These are phyloP conservation scores for Solanum okadae DNA, from an alignment of 257 asterid genomes.

Conservation along the genomic window DNA sequence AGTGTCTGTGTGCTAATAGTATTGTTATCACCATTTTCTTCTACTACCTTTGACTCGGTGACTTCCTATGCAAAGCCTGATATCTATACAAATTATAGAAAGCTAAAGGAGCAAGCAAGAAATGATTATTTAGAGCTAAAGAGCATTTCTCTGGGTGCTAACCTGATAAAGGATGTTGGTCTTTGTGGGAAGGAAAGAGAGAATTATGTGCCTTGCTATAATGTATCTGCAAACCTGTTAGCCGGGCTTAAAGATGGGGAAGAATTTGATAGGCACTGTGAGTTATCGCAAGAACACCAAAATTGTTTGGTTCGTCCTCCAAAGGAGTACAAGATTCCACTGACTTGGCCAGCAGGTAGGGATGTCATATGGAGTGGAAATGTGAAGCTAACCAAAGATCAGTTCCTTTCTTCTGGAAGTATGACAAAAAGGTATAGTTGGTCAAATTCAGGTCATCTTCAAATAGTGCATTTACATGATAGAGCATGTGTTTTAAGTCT, in stretches of 20 bases:
- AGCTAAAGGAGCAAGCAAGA: conserved; percentile 61
- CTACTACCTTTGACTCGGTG: conserved; percentile 40
- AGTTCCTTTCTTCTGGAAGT: conserved; percentile 96
- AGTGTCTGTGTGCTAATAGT: conserved; percentile 47
- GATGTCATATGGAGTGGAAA: conserved; percentile 92
- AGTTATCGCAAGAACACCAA: conserved; percentile 38
- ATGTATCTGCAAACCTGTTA: conserved; percentile 63
- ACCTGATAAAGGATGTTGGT: conserved; percentile 43
- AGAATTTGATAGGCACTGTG: conserved; percentile 92
- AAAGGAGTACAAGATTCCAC: conserved; percentile 82
- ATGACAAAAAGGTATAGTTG: conserved; percentile 85
- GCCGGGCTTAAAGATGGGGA: conserved; percentile 79
- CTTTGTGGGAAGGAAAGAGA: conserved; percentile 89
- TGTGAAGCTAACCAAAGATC: conserved; percentile 89
- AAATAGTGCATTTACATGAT: neutral
- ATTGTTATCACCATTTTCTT: conserved; percentile 58
- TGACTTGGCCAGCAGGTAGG: conserved; percentile 91
- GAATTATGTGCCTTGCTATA: conserved; percentile 87
- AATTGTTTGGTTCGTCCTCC: conserved; percentile 91
- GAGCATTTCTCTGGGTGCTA: conserved; percentile 36
- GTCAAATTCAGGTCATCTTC: neutral
- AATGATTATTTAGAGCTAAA: conserved; percentile 65
- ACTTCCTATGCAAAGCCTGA: conserved; percentile 42
- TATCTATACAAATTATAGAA: conserved; percentile 47
- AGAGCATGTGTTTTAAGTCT: neutral